These are phyloP conservation scores for Avena sativa DNA, from an alignment of 176 grass and related monocot species.

Conservation along the genomic window DNA sequence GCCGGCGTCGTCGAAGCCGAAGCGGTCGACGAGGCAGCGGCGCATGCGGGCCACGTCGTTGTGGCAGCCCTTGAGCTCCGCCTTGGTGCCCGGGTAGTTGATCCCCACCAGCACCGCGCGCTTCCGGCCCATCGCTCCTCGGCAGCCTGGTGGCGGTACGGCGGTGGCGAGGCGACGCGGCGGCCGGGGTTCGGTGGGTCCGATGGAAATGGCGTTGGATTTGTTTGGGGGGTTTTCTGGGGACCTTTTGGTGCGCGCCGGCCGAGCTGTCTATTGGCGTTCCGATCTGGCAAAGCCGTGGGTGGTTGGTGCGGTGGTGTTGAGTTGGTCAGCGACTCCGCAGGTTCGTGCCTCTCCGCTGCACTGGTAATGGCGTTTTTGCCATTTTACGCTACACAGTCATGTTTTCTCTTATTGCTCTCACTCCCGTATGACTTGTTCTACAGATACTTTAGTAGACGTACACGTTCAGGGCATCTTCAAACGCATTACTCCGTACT, in stretches of 20 bases:
- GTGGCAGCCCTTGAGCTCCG: conserved; percentile 78
- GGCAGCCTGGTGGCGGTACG: background rate
- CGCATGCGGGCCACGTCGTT: conserved; percentile 84
- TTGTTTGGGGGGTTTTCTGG: background rate
- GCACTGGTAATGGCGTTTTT: too few relatives aligned
- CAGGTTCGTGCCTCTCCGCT: background rate
- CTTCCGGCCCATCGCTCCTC: conserved; percentile 55
- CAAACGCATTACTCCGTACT: too few relatives aligned
- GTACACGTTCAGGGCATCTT: too few relatives aligned
- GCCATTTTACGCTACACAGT: too few relatives aligned
- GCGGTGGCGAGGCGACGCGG: conserved; percentile 1
- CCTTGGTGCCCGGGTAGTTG: conserved; percentile 83
- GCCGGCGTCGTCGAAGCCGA: conserved; percentile 57
- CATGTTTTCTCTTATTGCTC: too few relatives aligned
- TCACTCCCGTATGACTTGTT: too few relatives aligned
- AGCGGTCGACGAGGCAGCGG: conserved; percentile 65
- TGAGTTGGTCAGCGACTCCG: conserved; percentile 6
- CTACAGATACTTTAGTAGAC: too few relatives aligned
- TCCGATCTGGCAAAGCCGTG: conserved; percentile 30
- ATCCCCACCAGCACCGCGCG: conserved; percentile 70
- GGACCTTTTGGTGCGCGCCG: conserved; percentile 7
- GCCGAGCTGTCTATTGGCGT: conserved; percentile 35
- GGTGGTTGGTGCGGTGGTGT: background rate
- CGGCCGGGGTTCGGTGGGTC: background rate
- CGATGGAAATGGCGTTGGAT: background rate